Base-by-base conservation (phyloP, 768 basidiomycete genomes). In the Infundibulicybe gibba region DNA sequence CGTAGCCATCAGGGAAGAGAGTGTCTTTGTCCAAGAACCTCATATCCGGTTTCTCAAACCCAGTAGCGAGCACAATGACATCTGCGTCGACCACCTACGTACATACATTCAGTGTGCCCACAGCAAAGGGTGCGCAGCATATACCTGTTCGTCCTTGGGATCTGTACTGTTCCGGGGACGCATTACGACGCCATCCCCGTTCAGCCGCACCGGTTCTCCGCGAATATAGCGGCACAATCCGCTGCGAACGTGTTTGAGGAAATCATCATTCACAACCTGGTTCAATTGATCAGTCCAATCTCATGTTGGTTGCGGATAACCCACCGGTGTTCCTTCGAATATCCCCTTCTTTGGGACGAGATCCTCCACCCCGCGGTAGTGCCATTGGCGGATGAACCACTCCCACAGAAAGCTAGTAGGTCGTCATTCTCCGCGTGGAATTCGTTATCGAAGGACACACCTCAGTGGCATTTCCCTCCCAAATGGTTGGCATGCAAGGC, bases 41-140 rank as follows among this genome's bases (percentile, higher is more conserved):
- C 15, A 78, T 46, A 6, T 56, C 53, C 0, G 77, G 78, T 43
- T 69, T 66, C 55, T 75, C 61, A 55, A 74, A 80, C 3, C 79
- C 78, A 2, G 78, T 81, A 1, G 79, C 79, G 16, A 80, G 58
- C 3, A 80, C 70, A 25, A 79, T 62, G 1, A 78, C 63, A 48
- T 80, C 77, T 0, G 70, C 78, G 1, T 62, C 48, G 45, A 76
- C 49, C 53, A 58, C 69, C 60, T 45, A 44, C 41, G 17, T 45
- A 21, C 32, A 32, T 40, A 16, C 49, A 33, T 15, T n/a, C 20
- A 54, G 47, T 12, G 47, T 37, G 17, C 21, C n/a, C 17, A 2
- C 42, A 59, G 58, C n/a, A n/a, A 55, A 45, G 61, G 59, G 45
- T 53, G 43, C 39, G 67, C 65, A 14, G 59, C 8, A 8, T 25